Conservation (phyloP, 257 asterid genomes). For the Euphrasia confusa region DNA sequence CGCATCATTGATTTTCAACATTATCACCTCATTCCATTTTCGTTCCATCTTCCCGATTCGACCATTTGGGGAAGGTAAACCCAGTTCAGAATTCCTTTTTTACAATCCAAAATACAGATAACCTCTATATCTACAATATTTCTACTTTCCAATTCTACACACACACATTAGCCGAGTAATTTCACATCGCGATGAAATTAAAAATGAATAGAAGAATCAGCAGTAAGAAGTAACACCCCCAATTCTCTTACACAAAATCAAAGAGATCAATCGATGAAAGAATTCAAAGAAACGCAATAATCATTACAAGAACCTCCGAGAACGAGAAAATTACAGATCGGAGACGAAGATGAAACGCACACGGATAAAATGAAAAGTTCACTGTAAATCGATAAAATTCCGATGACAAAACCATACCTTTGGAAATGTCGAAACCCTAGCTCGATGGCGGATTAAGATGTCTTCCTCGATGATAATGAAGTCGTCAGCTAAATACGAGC, state of each 20-base stretch:
- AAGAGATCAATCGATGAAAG: neutral
- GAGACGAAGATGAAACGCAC: neutral
- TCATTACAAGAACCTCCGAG: neutral
- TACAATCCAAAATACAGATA: slow-evolving; percentile 2
- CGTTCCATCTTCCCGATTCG: neutral
- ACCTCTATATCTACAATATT: neutral
- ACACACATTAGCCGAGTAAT: neutral
- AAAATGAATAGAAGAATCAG: neutral
- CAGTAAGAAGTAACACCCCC: neutral
- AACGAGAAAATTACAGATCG: slow-evolving; percentile 19
- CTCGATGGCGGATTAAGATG: slow-evolving; percentile 17
- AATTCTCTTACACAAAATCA: slow-evolving; percentile 1
- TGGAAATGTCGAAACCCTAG: slow-evolving; percentile 31
- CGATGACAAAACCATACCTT: slow-evolving; percentile 14
- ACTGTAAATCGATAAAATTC: slow-evolving; percentile 3
- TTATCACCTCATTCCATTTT: neutral
- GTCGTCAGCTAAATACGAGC: neutral
- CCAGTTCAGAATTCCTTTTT: neutral
- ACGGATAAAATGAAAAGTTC: neutral
- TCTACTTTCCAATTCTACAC: neutral
- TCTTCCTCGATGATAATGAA: neutral
- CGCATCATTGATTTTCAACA: neutral
- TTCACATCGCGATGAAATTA: neutral
- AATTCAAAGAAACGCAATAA: neutral
- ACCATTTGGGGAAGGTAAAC: neutral